Conservation (phyloP, 306 rosid genomes). For the Leucaena leucocephala region DNA sequence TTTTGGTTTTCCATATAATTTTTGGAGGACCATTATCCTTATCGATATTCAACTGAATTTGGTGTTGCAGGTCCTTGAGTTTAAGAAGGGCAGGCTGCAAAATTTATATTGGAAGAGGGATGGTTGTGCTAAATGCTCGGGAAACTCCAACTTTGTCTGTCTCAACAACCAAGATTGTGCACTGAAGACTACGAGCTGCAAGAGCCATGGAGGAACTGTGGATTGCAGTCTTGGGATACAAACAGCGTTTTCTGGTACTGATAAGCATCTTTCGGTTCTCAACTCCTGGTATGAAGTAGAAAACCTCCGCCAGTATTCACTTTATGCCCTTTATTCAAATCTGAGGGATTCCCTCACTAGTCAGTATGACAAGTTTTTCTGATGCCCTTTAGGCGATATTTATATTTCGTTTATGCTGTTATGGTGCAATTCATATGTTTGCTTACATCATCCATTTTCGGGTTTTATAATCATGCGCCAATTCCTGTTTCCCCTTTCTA, state of each 20-base stretch:
- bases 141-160: constrained; percentile 67
- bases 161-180: constrained; percentile 86
- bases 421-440: not conserved
- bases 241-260: constrained; percentile 93
- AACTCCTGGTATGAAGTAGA: constrained; percentile 98
- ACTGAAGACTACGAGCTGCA: constrained; percentile 67
- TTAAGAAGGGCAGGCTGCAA: constrained; percentile 84
- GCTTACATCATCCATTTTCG: not conserved
- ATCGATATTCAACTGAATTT: constrained; percentile 19
- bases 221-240: constrained; percentile 94
- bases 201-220: constrained; percentile 61
- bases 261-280: constrained; percentile 76
- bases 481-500: not conserved
- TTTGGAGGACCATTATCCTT: constrained; percentile 16
- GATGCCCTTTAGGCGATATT: not conserved
- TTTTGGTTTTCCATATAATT: constrained; percentile 2
- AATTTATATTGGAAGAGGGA: constrained; percentile 87
- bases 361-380: constrained; percentile 35
- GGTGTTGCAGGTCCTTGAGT: constrained; percentile 73
- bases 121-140: constrained; percentile 71
- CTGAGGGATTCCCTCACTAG: constrained; percentile 51
- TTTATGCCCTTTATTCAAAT: constrained; percentile 74
- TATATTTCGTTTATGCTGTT: not conserved
- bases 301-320: constrained; percentile 90
- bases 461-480: not conserved